Conservation (phyloP, 352 stramenopile genomes). For the Pythium chondricola region DNA sequence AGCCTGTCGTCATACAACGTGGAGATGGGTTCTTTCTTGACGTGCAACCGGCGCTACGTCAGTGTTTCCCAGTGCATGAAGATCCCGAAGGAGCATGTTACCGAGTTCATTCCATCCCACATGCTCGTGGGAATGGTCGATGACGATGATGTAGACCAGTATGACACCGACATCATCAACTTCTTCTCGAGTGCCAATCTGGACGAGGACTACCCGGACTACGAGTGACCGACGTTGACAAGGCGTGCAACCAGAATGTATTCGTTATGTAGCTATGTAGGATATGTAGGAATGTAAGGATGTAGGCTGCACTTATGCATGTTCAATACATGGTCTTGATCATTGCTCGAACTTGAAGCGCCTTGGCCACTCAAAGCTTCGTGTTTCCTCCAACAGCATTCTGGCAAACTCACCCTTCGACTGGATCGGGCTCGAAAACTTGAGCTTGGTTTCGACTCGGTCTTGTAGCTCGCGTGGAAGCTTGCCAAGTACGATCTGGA, state of each 20-base stretch:
- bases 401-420: too few species aligned
- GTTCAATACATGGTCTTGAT: neutral
- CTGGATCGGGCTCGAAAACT: too few species aligned
- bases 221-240: too few species aligned
- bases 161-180: neutral
- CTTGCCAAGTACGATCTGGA: neutral
- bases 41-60: neutral
- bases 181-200: neutral
- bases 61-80: constrained; percentile 1
- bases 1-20: neutral
- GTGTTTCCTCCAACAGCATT: too few species aligned
- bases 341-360: neutral
- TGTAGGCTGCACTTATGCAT: neutral
- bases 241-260: too few species aligned
- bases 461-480: neutral
- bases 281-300: neutral
- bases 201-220: neutral
- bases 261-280: too few species aligned
- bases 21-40: constrained; percentile 6
- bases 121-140: neutral
- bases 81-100: neutral
- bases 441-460: neutral
- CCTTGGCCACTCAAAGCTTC: too few species aligned
- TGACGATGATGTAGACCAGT: neutral
- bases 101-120: constrained; percentile 3